These are phyloP conservation scores for Comarum palustre DNA, from an alignment of 306 rosid species.

Conservation along the genomic window DNA sequence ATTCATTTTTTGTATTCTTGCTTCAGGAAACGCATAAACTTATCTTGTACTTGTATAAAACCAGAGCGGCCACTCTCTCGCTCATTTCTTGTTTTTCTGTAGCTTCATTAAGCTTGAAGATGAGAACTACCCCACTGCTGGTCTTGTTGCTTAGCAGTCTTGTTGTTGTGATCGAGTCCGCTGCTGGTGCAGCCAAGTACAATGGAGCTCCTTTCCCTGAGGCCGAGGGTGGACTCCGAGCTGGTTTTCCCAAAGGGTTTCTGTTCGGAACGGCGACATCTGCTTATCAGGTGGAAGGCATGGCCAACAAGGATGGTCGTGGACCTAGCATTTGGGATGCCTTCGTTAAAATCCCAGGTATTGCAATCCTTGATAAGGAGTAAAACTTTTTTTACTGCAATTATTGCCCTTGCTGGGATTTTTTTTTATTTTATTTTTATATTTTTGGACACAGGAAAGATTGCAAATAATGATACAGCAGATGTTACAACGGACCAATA, in stretches of 20 bases:
- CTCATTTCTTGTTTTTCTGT: background rate
- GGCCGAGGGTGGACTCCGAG: constrained; percentile 59
- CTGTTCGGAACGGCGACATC: constrained; percentile 88
- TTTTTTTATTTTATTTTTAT: too few species aligned
- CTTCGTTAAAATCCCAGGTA: constrained; percentile 67
- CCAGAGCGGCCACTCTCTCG: too few species aligned
- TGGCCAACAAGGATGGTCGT: constrained; percentile 77
- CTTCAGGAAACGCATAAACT: too few species aligned
- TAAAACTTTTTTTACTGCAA: background rate
- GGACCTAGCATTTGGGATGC: constrained; percentile 97
- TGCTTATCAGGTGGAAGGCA: constrained; percentile 90
- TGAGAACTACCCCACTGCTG: constrained; percentile 1
- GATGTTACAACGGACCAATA: constrained; percentile 84
- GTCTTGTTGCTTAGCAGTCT: background rate
- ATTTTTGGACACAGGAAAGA: constrained; percentile 43
- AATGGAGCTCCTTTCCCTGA: constrained; percentile 13
- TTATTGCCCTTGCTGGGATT: background rate
- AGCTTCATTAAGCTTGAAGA: background rate
- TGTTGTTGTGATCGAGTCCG: constrained; percentile 20
- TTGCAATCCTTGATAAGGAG: too few species aligned
- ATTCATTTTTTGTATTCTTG: background rate
- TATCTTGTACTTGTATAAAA: too few species aligned
- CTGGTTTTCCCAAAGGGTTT: constrained; percentile 54
- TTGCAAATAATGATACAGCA: constrained; percentile 62
- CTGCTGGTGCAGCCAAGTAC: constrained; percentile 25